Percentiles rank a stretch among this genome's conserved stretches.
phyloP scores from a whole-genome alignment of 2,329 filamentous ascomycete genomes.

The Xylaria sp. region DNA sequence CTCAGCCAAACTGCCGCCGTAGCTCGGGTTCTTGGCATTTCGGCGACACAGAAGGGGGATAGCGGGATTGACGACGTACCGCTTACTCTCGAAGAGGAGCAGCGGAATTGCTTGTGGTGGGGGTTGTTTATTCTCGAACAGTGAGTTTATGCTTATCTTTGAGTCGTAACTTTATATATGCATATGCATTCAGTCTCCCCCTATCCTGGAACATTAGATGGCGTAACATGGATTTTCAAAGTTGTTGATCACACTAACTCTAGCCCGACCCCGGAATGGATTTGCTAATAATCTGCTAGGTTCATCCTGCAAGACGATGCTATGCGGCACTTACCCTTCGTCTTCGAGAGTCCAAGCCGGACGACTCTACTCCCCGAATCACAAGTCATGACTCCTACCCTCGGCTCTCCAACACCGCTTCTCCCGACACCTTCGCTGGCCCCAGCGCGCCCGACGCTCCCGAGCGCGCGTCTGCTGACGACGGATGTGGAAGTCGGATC shows the following conservation, averaged over 20 bases:
- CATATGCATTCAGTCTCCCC: neutral
- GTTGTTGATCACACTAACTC: neutral
- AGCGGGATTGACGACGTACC: slow-evolving; percentile 43
- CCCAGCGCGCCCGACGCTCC: slow-evolving; percentile 33
- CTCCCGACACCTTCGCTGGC: slow-evolving; percentile 10
- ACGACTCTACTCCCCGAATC: slow-evolving; percentile 49
- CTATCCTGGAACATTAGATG: neutral
- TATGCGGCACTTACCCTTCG: slow-evolving; percentile 47
- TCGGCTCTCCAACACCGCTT: slow-evolving; percentile 15
- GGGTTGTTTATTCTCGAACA: slow-evolving; percentile 58
- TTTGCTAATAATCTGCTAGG: slow-evolving; percentile 40
- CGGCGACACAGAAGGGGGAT: slow-evolving; percentile 52
- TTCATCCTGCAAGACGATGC: slow-evolving; percentile 50
- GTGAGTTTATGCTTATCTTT: slow-evolving; percentile 45
- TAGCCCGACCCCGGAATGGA: neutral
- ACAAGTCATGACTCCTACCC: slow-evolving; percentile 38
- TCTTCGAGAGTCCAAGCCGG: slow-evolving; percentile 48
- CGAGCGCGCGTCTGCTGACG: slow-evolving; percentile 43
- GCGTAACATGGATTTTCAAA: neutral
- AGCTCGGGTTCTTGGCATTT: slow-evolving; percentile 52
- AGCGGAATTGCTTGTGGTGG: slow-evolving; percentile 58
- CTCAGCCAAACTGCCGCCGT: slow-evolving; percentile 56
- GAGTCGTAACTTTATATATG: neutral
- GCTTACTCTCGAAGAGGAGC: slow-evolving; percentile 45
- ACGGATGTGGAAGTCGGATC: slow-evolving; percentile 42